A percentile compares a stretch with the other conserved stretches of the same genome.
phyloP scores from a whole-genome alignment of 1,284 basidiomycete genomes.

The Hemileia vastatrix region DNA sequence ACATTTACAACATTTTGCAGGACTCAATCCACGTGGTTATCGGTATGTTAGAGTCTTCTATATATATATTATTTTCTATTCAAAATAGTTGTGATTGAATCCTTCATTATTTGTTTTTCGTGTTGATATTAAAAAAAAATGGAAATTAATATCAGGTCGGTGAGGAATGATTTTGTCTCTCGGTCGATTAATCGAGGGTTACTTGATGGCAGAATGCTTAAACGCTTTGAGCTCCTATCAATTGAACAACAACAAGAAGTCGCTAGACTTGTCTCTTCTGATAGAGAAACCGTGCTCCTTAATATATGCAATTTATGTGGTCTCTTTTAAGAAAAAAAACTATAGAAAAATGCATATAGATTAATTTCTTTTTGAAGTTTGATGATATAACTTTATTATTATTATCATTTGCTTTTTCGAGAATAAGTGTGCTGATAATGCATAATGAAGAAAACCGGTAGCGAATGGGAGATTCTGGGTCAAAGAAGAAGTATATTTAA shows the following conservation, averaged over 20 bases:
- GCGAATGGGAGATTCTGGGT: no score
- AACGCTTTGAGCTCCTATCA: slow-evolving; percentile 8
- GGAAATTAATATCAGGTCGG: slow-evolving; percentile 5
- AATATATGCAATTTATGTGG: slow-evolving; percentile 15
- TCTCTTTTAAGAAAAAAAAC: no score
- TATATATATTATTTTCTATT: no score
- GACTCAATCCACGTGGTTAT: slow-evolving; percentile 19
- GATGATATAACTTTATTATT: no score
- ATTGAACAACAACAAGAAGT: slow-evolving; percentile 13
- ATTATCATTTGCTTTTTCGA: no score
- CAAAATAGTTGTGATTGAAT: not conserved
- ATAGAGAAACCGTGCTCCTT: slow-evolving; percentile 15
- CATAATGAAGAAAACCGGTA: no score
- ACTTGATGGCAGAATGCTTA: slow-evolving; percentile 12
- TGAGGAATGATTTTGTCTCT: slow-evolving; percentile 19
- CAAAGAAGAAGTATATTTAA: no score
- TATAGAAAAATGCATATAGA: no score
- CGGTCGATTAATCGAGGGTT: slow-evolving; percentile 20
- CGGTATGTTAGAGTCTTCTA: not conserved
- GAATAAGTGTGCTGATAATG: no score
- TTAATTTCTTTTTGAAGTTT: no score
- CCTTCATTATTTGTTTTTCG: not conserved
- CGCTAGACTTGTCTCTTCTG: slow-evolving; percentile 10
- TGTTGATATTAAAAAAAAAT: no score
- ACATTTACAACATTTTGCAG: slow-evolving; percentile 21